A percentile compares a stretch with the other conserved stretches of the same genome.
Conservation (phyloP, 148 eudicot genomes). For the Dysphania ambrosioides region DNA sequence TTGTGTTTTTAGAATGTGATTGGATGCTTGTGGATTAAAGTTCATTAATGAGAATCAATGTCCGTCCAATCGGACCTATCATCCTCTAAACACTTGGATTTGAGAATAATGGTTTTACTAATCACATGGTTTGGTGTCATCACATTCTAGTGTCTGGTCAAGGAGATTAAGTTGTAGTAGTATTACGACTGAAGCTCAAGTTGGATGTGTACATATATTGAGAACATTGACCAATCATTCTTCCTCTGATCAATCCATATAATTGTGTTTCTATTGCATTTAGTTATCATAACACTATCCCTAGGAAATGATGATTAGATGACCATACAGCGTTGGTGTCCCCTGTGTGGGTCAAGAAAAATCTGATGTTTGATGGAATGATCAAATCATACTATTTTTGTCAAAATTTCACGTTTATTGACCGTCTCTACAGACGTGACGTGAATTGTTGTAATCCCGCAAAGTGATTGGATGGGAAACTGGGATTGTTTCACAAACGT, state of each 20-base stretch:
- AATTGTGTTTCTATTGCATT: not conserved
- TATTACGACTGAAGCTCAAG: not conserved
- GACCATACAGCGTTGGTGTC: not conserved
- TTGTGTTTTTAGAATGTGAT: no score
- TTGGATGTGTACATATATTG: not conserved
- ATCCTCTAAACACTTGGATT: not conserved
- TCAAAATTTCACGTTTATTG: not conserved
- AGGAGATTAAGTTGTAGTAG: not conserved
- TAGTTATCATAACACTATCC: not conserved
- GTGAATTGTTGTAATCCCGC: not conserved
- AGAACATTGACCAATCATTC: not conserved
- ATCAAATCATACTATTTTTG: not conserved
- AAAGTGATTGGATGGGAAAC: not conserved
- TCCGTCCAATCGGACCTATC: not conserved
- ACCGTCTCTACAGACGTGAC: not conserved
- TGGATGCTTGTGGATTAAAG: no score
- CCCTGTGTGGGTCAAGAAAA: not conserved
- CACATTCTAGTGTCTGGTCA: not conserved
- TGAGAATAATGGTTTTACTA: not conserved
- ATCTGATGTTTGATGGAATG: not conserved
- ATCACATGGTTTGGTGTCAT: slow-evolving; percentile 5
- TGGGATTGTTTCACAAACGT: not conserved
- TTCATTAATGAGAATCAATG: not conserved
- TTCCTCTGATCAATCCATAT: not conserved
- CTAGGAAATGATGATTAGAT: no score